Conservation (phyloP, 2,329 filamentous ascomycete genomes). For the Rhynchosporium graminicola region DNA sequence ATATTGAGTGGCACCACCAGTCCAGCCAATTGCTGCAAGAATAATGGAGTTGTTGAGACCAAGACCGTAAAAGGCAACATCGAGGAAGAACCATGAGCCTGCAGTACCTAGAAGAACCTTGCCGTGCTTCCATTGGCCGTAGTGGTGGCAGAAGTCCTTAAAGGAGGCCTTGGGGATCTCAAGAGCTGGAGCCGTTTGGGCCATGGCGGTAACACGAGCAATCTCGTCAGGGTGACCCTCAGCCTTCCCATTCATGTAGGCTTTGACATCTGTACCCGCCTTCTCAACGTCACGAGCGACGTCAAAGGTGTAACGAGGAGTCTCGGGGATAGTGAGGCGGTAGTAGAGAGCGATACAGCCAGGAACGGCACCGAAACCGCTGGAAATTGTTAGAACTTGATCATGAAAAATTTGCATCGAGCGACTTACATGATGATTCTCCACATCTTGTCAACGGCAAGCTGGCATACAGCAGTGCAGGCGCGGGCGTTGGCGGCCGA, state of each 20-base stretch:
- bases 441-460: conserved; percentile 89
- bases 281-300: conserved; percentile 73
- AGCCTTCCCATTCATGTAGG: conserved; percentile 67
- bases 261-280: conserved; percentile 69
- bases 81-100: conserved; percentile 75
- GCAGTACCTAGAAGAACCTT: conserved; percentile 76
- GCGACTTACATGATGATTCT: conserved; percentile 62
- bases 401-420: too few species aligned
- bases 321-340: conserved; percentile 82
- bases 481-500: conserved; percentile 51
- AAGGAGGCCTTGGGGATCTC: conserved; percentile 70
- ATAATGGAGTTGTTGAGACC: conserved; percentile 75
- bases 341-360: conserved; percentile 82
- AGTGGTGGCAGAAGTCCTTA: conserved; percentile 70
- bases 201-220: conserved; percentile 57
- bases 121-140: conserved; percentile 68
- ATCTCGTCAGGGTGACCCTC: conserved; percentile 69
- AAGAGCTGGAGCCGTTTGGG: conserved; percentile 55
- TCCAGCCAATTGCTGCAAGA: conserved; percentile 72
- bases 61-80: conserved; percentile 60
- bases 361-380: conserved; percentile 75
- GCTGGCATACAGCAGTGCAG: conserved; percentile 64
- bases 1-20: conserved; percentile 64
- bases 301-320: conserved; percentile 85
- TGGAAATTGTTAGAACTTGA: conserved; percentile 12